Base-by-base conservation (phyloP, 371 early-diverging fungal genomes). In the Mortierella sp. region DNA sequence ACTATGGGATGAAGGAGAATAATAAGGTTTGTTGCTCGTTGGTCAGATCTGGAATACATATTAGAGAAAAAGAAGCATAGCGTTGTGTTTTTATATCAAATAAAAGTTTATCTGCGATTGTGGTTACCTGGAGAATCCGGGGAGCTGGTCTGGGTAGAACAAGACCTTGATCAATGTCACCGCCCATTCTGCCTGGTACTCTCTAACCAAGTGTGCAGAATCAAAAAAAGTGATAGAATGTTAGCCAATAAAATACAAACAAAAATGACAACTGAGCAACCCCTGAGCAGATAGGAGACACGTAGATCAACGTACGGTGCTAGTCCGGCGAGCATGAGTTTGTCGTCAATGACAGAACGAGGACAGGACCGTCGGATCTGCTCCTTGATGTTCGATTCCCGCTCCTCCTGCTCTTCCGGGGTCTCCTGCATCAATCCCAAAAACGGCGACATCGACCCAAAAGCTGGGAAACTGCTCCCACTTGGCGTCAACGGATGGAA, bases 251-350 rank as follows among this genome's bases (percentile, higher is more conserved):
- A 10, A n/a, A 16, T 1, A 40, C 29, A 37, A 29, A 63, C 24
- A 19, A 13, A 8, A 43, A 0, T 1, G n/a, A n/a, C n/a, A 50
- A 11, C 16, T 19, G 44, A 41, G 6, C 31, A 13, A n/a, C 1
- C 16, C 2, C 1, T 2, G 5, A 22, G 29, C 14, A 43, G 19
- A 0, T 22, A 43, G 7, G 11, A 26, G 39, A 26, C n/a, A 41
- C 6, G n/a, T 13, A 19, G 1, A 0, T 61, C 1, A 5, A 53
- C 80, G 29, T 76, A 80, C 80, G 66, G 73, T 14, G 80, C 41
- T 16, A 80, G 80, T 0, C 90, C 90, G 19, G 88, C 85, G 24
- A 90, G 79, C 40, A 89, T 63, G 73, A 90, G 58, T 44, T 84
- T 83, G 41, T 80, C 75, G 39, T 75, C 79, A 47, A 79, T 86